These are phyloP conservation scores for Pneumocystis murina DNA, from an alignment of 1,139 yeast species.

Conservation along the genomic window DNA sequence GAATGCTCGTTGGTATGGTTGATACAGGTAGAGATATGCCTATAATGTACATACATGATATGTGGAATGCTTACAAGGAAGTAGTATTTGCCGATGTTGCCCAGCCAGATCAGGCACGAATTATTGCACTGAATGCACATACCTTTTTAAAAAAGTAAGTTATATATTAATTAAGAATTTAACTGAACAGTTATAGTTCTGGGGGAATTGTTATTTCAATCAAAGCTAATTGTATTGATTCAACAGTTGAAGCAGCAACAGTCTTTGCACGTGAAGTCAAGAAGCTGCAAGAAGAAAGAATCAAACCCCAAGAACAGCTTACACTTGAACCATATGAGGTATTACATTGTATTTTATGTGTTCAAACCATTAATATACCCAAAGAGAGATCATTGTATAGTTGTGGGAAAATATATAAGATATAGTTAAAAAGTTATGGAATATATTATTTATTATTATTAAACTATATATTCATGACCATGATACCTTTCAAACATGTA, in stretches of 20 bases:
- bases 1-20: conserved; percentile 1
- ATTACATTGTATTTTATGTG: neutral
- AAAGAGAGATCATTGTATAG: conserved; percentile 99
- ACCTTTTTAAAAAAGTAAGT: conserved; percentile 83
- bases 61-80: conserved; percentile 80
- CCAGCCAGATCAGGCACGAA: conserved; percentile 99
- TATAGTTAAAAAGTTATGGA: neutral
- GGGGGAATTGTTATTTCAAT: conserved; percentile 97
- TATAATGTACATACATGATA: conserved; percentile 52
- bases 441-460: neutral
- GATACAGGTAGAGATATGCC: neutral
- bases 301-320: conserved; percentile 95
- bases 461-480: neutral
- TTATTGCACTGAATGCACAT: conserved; percentile 94
- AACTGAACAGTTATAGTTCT: conserved; percentile 12
- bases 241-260: conserved; percentile 97
- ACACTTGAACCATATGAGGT: conserved; percentile 46
- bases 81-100: conserved; percentile 98
- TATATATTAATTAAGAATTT: neutral
- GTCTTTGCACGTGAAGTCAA: conserved; percentile 99
- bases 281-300: conserved; percentile 95
- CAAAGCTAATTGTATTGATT: conserved; percentile 99
- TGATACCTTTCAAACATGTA: neutral
- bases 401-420: conserved; percentile 63
- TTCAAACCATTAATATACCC: conserved; percentile 39